Base-by-base conservation (phyloP, 495 filamentous ascomycete genomes). In the Hyaloscypha hepaticicola region DNA sequence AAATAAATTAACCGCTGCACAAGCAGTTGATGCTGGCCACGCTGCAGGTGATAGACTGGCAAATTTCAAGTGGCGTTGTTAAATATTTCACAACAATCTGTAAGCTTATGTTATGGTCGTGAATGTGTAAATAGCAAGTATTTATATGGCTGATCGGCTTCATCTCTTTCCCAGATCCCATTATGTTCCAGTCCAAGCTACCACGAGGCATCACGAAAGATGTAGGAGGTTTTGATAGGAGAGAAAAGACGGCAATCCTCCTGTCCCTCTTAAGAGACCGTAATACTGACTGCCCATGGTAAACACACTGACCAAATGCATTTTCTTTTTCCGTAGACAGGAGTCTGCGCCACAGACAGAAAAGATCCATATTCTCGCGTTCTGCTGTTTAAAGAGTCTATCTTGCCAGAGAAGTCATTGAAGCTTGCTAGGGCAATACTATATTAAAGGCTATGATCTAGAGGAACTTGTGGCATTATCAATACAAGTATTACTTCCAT, bases 291-390 rank as follows among this genome's bases (percentile, higher is more conserved):
- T 11, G n/a, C n/a, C n/a, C n/a, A 8, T 61, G 5, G 22, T 62
- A 78, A 0, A 79, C 78, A 1, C 77, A 81, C 49, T 81, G 78
- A 79, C 74, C 77, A 3, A 75, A 79, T 63, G 73, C 31, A 77
- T 76, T 49, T 69, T 69, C 38, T 61, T 50, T 34, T n/a, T 21
- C n/a, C 9, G 56, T 24, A 38, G 19, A 45, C 21, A 45, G 65
- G 58, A 65, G 41, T 16, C 26, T 61, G 6, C 24, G 66, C 12
- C 34, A 65, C 1, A 62, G 61, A 24, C 38, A 65, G 51, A 57
- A 56, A n/a, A n/a, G 66, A 69, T 56, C 61, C 41, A 12, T 38
- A 51, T 34, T 41, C 56, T 5, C 41, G 52, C 4, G 58, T 58
- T 48, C 49, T 61, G 19, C 66, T 56, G 22, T 61, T 62, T 27